Base-by-base conservation (phyloP, 2,329 filamentous ascomycete genomes). In the Conoideocrella luteorostrata region DNA sequence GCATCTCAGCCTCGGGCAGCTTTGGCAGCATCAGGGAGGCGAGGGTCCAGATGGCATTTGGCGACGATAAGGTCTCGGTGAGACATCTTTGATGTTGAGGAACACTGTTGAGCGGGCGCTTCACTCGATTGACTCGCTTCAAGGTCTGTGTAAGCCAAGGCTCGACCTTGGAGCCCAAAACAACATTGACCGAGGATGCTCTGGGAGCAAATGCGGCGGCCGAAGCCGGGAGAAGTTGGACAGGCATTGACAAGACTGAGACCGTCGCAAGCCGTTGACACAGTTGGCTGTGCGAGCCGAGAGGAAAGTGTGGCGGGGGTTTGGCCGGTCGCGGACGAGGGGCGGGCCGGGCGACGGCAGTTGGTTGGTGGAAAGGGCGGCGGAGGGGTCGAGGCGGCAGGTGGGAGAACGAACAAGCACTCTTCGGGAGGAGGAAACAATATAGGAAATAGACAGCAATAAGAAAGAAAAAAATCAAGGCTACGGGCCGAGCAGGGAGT, bases 91-190 rank as follows among this genome's bases (percentile, higher is more conserved):
- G 89, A 71, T 97, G 93, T 66, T 98, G 93, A 46, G 88, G 84
- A 39, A 96, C 87, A 66, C 87, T 96, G 78, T 98, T 98, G 67
- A 97, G 79, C 49, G 93, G 91, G 57, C 93, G 86, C 79, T 97
- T 98, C 58, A 96, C 82, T 55, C 86, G 81, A 76, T 95, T 97
- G 71, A 96, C 89, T 65, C 93, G 84, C 78, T 97, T 97, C 59
- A 98, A 76, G 10, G 90, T 95, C 62, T 90, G 87, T 28, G 93
- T 98, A 67, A 97, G 78, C 93, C 93, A 98, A 47, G 89, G 86
- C 71, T 96, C 90, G 59, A 94, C 82, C 72, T 93, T 95, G 63
- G 84, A 85, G 60, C 84, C 86, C 58, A 98, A 75, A 48, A 98
- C 93, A 55, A 98, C 88, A 64, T 94, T 97, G 66, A 95, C 91